phyloP scores from a whole-genome alignment of 352 stramenopile genomes.

The Phytophthora sp. region DNA sequence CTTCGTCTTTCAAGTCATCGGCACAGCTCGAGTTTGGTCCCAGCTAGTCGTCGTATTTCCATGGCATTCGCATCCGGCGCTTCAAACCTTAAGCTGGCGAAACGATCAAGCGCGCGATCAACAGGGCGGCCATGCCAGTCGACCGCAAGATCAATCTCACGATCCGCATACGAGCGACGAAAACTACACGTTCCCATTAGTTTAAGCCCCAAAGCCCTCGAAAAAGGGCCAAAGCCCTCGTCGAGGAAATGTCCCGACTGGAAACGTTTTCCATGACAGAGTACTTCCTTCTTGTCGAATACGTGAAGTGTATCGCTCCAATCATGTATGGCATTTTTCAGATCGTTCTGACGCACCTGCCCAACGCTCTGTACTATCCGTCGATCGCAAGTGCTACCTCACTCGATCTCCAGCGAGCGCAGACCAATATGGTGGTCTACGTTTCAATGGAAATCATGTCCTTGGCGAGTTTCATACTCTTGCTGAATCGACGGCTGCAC shows the following conservation, averaged over 20 bases:
- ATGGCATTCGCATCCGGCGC: not conserved
- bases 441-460: slow-evolving; percentile 20
- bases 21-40: not conserved
- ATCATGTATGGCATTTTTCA: slow-evolving; percentile 31
- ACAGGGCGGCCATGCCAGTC: not conserved
- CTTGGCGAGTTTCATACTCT: slow-evolving; percentile 2
- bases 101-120: slow-evolving; percentile 1
- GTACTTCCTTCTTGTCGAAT: slow-evolving; percentile 32
- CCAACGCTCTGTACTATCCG: slow-evolving; percentile 22
- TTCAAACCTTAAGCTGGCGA: slow-evolving; percentile 1
- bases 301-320: slow-evolving; percentile 36
- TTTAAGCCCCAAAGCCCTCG: not conserved
- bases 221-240: not conserved
- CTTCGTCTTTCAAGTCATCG: not conserved
- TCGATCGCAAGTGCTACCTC: not conserved
- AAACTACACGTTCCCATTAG: not conserved
- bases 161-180: not conserved
- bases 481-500: slow-evolving; percentile 11
- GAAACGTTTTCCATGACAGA: slow-evolving; percentile 24
- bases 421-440: slow-evolving; percentile 29
- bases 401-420: not conserved
- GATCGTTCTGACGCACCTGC: slow-evolving; percentile 5
- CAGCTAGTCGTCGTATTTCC: not conserved
- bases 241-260: not conserved
- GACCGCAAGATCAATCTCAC: not conserved